Base-by-base conservation (phyloP, 768 basidiomycete species). In the Pleurotus pulmonarius region DNA sequence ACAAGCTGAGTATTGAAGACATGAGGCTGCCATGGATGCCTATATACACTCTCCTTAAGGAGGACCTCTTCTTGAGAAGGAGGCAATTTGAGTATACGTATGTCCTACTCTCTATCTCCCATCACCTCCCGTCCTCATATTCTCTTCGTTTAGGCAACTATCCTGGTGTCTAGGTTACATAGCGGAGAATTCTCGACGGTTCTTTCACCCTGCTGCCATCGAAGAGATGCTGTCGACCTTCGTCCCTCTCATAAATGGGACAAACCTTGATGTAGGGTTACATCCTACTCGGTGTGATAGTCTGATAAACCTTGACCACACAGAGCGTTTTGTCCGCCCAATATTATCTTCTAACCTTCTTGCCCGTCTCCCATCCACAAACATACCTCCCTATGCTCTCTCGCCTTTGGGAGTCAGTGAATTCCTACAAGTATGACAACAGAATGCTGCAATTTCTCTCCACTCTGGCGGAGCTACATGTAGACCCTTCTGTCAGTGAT, bases 181-280 rank as follows among this genome's bases (percentile, higher is more conserved):
- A 58, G 85, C 87, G 26, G 81, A 85, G 38, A 78, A 77, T 63
- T 75, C 82, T 45, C 83, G 90, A 53, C 77, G 89, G 54, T 95
- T 95, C 78, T 95, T 94, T 71, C 92, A 94, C 63, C 93, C 93
- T 15, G 83, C 88, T 41, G 87, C 91, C 34, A 86, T 86, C 53
- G 84, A 88, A 61, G 88, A 91, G 63, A 95, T 97, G 92, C 82
- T 97, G 26, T 77, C 86, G n/a, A 86, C 81, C 0, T 93, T 95
- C 66, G 72, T 97, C 8, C 92, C 93, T 4, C 73, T 79, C 53
- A 75, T 95, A 34, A 88, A 92, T 63, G 88, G 87, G 29, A 86
- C 83, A 20, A 79, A 79, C 55, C 71, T 93, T 61, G 85, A 90
- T 70, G 88, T 89, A 59, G 67, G 43, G 51, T 11, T 26, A 2